These are phyloP conservation scores for Colletotrichum tabaci DNA, from an alignment of 2,329 filamentous ascomycete species.

Conservation along the genomic window DNA sequence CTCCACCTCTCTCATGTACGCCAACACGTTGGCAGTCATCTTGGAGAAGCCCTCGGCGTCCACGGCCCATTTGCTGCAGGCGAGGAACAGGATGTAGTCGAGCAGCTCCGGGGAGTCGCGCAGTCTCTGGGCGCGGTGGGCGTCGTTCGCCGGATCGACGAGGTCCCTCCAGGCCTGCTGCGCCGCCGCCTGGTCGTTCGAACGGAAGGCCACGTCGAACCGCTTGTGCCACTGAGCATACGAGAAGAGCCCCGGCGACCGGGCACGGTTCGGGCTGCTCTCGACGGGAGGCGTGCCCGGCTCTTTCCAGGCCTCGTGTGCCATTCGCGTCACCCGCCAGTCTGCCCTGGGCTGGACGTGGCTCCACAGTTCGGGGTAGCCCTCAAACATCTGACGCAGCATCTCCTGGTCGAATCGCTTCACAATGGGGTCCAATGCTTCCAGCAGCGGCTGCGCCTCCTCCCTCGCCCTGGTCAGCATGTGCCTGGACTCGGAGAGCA, in stretches of 20 bases:
- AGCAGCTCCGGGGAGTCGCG: constrained; percentile 53
- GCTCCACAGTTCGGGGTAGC: constrained; percentile 27
- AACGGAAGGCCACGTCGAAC: constrained; percentile 28
- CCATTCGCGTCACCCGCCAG: constrained; percentile 35
- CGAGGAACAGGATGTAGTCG: constrained; percentile 58
- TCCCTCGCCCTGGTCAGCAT: constrained; percentile 1
- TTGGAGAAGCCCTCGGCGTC: constrained; percentile 9
- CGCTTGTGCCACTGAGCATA: constrained; percentile 40
- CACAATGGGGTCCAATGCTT: constrained; percentile 31
- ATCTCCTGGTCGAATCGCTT: constrained; percentile 35
- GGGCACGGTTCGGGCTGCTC: neutral
- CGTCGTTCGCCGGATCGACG: constrained; percentile 46
- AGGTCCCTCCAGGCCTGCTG: constrained; percentile 52
- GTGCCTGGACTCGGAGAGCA: constrained; percentile 33
- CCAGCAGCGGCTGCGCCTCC: constrained; percentile 21
- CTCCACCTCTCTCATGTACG: constrained; percentile 62
- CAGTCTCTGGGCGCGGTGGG: constrained; percentile 48
- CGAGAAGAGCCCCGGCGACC: constrained; percentile 14
- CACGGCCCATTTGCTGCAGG: constrained; percentile 49
- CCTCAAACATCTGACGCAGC: constrained; percentile 30
- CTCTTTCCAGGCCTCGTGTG: constrained; percentile 22
- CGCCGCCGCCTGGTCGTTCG: constrained; percentile 20
- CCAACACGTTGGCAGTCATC: constrained; percentile 50
- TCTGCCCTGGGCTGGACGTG: constrained; percentile 34
- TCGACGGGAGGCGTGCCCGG: neutral